Base-by-base conservation (phyloP, 2,329 filamentous ascomycete genomes). In the Colletotrichum somersetense region DNA sequence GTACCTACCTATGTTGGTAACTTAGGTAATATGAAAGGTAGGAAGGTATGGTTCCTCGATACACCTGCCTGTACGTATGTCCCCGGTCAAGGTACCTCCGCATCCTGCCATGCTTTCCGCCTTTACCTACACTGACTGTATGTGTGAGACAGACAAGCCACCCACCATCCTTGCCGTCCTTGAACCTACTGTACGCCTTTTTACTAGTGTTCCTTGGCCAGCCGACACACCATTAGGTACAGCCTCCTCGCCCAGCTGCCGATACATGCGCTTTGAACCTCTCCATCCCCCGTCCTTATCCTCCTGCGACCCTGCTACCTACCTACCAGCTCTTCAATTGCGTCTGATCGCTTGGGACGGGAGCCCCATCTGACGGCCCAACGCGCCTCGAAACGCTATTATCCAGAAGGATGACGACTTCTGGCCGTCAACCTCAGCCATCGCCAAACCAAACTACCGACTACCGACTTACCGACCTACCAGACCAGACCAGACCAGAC, bases 321-420 rank as follows among this genome's bases (percentile, higher is more conserved):
- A 30, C 3, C 4, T 30, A 30, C 30, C 30, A 30, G 30, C 30
- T 3, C 16, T 30, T 53, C 7, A 38, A 10, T n/a, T 56, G 18
- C 40, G 35, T 44, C 63, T 40, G 63, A 38, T 42, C 35, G 23
- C 8, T 52, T 23, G 6, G 30, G 40, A 42, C 16, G 26, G 38
- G 12, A 16, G 35, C 33, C 11, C 20, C 23, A 20, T 23, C n/a
- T 53, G 46, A 16, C 35, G 16, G 38, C 48, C 33, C 59, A 26
- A 53, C 11, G 23, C 35, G 42, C 66, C 59, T 52, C 63, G 66
- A 66, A 59, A 59, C 55, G 18, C 33, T 11, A 35, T 46, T 30
- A 30, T 4, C 63, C 44, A 40, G 30, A 52, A 38, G 16, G n/a
- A n/a, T 26, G 18, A 30, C 35, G n/a, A 33, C 1, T 42, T 35